phyloP scores from a whole-genome alignment of 306 rosid genomes.

The Ormosia emarginata region DNA sequence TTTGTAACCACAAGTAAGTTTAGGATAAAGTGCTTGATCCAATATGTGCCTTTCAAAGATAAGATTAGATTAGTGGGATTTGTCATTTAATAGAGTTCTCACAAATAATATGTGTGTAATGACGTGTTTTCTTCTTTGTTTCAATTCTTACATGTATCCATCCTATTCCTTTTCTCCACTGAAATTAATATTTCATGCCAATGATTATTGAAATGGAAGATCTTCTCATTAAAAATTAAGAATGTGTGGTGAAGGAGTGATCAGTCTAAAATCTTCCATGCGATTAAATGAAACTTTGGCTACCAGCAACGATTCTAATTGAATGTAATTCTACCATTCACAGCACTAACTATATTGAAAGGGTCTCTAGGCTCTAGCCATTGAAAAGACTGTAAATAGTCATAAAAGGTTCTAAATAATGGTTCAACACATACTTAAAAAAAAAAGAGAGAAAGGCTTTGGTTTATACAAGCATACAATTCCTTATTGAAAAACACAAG shows the following conservation, averaged over 20 bases:
- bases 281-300: conserved; percentile 2
- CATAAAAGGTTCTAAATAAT: background rate
- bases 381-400: background rate
- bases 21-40: conserved; percentile 45
- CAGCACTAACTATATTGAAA: background rate
- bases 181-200: background rate
- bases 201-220: conserved; percentile 21
- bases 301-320: conserved; percentile 5
- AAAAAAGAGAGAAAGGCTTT: background rate
- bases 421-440: background rate
- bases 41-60: conserved; percentile 42
- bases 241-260: background rate
- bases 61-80: conserved; percentile 48
- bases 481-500: background rate
- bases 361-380: conserved; percentile 1
- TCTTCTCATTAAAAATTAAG: background rate
- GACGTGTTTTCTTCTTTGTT: background rate
- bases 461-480: background rate
- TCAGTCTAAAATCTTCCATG: background rate
- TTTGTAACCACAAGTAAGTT: conserved; percentile 36
- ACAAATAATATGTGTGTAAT: background rate
- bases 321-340: background rate
- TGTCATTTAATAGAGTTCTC: conserved; percentile 36
- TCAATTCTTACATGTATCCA: background rate
- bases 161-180: conserved; percentile 10